These are phyloP conservation scores for Gleditsia sinensis DNA, from an alignment of 306 rosid species.

Conservation along the genomic window DNA sequence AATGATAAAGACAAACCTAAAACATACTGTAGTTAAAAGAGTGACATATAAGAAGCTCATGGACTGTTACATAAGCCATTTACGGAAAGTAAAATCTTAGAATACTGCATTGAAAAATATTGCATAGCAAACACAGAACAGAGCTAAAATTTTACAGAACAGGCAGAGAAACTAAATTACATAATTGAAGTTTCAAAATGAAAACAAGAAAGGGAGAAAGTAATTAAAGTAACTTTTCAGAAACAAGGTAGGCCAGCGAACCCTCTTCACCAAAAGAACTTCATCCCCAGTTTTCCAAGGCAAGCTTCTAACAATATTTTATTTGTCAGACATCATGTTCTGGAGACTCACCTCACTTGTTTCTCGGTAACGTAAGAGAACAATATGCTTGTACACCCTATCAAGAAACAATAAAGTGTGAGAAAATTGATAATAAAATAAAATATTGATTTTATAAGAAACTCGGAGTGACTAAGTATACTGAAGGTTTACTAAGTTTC, in stretches of 20 bases:
- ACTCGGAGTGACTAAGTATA: not conserved
- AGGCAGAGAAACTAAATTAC: not conserved
- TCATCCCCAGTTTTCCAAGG: conserved; percentile 15
- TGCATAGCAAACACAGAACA: not conserved
- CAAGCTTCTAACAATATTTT: not conserved
- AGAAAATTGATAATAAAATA: conserved; percentile 18
- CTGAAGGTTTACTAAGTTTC: conserved; percentile 7
- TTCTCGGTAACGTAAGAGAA: conserved; percentile 89
- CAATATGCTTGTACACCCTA: conserved; percentile 85
- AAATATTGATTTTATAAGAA: not conserved
- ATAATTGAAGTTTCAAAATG: not conserved
- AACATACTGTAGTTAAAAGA: not conserved
- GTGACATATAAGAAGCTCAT: not conserved
- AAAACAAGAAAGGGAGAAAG: not conserved
- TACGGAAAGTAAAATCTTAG: not conserved
- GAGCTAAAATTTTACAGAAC: not conserved
- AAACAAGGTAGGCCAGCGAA: conserved; percentile 9
- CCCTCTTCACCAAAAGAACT: conserved; percentile 23
- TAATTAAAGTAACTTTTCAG: not conserved
- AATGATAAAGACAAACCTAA: not conserved
- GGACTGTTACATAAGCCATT: not conserved
- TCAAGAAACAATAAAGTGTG: conserved; percentile 38
- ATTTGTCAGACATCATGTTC: conserved; percentile 18
- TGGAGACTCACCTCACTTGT: conserved; percentile 69
- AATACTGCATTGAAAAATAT: not conserved